Evolutionary conservation across 2,329 filamentous ascomycete species (phyloP), one percentile per base, ranked within the genome.

Genomic region (Nemania sp.): DNA sequence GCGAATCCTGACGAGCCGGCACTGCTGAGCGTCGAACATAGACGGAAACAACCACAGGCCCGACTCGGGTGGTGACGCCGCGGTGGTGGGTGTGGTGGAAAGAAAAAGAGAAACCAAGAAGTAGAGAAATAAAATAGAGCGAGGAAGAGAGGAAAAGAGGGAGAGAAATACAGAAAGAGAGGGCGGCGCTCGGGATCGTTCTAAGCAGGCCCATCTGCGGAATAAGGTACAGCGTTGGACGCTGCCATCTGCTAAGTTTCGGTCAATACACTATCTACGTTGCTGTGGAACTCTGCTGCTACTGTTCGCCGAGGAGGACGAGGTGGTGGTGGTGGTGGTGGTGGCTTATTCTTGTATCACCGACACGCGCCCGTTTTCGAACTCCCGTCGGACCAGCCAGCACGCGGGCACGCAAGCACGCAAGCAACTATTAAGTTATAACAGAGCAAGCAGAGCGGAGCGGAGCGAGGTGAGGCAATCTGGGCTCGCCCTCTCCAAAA

Each of bases 401-500:
- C 17, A 45, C 2, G 25, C 25, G 7, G 7, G 25, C 25, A 29
- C 4, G 25, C 25, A 29, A 29, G 4, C 25, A 29, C 7, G n/a
- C n/a, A n/a, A n/a, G n/a, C n/a, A n/a, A n/a, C n/a, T n/a, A n/a
- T n/a, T n/a, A n/a, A n/a, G n/a, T n/a, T n/a, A n/a, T n/a, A n/a
- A n/a, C n/a, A n/a, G n/a, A n/a, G n/a, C n/a, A n/a, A 29, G 25
- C 25, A 29, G 25, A 29, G 4, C 25, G 7, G 17, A 45, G 3
- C 35, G 13, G 17, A 45, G 3, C n/a, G 21, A 32, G n/a, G 11
- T 15, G 1, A 56, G 18, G 39, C 2, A 49, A 29, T 25, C 57
- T 63, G 62, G 64, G 61, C 64, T 67, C 61, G 9, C 34, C 34
- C 34, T 57, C 32, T 18, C 58, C 52, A 67, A 61, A 65, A 62